phyloP scores from a whole-genome alignment of 179 eudicot species.

The Dionaea muscipula region DNA sequence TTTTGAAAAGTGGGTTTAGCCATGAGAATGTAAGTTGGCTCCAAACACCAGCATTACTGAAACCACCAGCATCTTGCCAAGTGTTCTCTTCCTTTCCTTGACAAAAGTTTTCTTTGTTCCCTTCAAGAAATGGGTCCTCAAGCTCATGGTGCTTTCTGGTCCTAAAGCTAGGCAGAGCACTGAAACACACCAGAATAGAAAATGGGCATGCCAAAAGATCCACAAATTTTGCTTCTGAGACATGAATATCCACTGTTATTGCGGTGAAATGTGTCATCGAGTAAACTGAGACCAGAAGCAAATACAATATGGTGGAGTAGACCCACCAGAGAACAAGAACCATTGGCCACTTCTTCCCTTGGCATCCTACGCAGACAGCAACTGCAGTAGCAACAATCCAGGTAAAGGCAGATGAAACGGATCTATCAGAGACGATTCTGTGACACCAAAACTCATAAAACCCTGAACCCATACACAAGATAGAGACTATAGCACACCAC shows the following conservation, averaged over 20 bases:
- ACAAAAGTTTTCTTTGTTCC: not conserved
- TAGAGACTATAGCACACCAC: conserved; percentile 27
- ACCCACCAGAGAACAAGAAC: conserved; percentile 65
- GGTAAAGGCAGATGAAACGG: conserved; percentile 27
- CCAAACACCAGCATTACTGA: conserved; percentile 43
- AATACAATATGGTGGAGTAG: conserved; percentile 24
- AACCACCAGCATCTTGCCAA: conserved; percentile 15
- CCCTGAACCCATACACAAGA: conserved; percentile 28
- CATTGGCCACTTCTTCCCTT: conserved; percentile 36
- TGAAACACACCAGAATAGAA: conserved; percentile 42
- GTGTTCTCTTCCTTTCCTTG: conserved; percentile 1
- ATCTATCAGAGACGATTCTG: conserved; percentile 14
- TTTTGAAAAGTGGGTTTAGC: conserved; percentile 69
- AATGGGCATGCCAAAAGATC: conserved; percentile 53
- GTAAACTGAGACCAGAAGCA: conserved; percentile 20
- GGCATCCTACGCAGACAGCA: conserved; percentile 23
- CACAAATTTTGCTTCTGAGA: conserved; percentile 29
- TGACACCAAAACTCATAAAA: conserved; percentile 33
- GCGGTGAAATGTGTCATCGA: conserved; percentile 22
- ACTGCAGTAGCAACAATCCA: conserved; percentile 51
- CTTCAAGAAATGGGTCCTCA: conserved; percentile 36
- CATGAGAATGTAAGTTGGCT: conserved; percentile 53
- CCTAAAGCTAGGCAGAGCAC: conserved; percentile 18
- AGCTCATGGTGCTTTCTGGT: conserved; percentile 18
- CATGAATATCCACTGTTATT: conserved; percentile 19